These are phyloP conservation scores for Tulasnella sp. DNA, from an alignment of 768 basidiomycete genomes.

Conservation along the genomic window DNA sequence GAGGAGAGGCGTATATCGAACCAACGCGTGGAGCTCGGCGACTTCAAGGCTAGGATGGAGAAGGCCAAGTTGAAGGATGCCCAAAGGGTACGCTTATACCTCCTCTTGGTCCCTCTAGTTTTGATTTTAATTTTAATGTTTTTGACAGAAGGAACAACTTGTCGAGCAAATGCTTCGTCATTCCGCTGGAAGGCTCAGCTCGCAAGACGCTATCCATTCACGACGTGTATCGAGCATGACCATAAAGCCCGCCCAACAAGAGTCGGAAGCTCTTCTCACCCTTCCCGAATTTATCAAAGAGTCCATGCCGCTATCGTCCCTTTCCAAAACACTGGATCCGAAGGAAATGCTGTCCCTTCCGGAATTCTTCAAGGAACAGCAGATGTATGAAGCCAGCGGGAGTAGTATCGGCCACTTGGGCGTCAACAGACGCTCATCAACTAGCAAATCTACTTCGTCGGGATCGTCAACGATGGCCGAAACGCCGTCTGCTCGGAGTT, in stretches of 20 bases:
- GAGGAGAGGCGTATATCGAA: constrained; percentile 44
- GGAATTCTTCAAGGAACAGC: constrained; percentile 48
- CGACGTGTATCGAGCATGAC: too few relatives aligned
- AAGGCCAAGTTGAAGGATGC: constrained; percentile 45
- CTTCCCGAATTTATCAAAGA: constrained; percentile 55
- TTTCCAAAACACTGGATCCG: constrained; percentile 27
- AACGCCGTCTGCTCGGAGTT: background rate
- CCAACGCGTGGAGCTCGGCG: constrained; percentile 54
- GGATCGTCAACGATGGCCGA: background rate
- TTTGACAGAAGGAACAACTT: constrained; percentile 52
- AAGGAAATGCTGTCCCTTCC: constrained; percentile 45
- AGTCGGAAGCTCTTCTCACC: constrained; percentile 43
- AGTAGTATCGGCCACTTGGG: constrained; percentile 21
- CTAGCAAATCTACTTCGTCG: constrained; percentile 1
- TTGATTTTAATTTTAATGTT: constrained; percentile 2
- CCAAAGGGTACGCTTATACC: constrained; percentile 53
- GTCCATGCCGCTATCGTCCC: constrained; percentile 9
- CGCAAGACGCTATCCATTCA: constrained; percentile 70
- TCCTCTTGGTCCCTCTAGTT: constrained; percentile 7
- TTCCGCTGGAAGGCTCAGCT: constrained; percentile 62
- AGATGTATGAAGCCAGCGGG: constrained; percentile 29
- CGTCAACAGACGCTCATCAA: constrained; percentile 22
- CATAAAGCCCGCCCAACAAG: background rate
- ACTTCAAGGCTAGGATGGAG: constrained; percentile 43
- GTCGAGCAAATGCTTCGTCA: constrained; percentile 61